These are phyloP conservation scores for Ceratobasidium sp. DNA, from an alignment of 1,284 basidiomycete species.

Conservation along the genomic window DNA sequence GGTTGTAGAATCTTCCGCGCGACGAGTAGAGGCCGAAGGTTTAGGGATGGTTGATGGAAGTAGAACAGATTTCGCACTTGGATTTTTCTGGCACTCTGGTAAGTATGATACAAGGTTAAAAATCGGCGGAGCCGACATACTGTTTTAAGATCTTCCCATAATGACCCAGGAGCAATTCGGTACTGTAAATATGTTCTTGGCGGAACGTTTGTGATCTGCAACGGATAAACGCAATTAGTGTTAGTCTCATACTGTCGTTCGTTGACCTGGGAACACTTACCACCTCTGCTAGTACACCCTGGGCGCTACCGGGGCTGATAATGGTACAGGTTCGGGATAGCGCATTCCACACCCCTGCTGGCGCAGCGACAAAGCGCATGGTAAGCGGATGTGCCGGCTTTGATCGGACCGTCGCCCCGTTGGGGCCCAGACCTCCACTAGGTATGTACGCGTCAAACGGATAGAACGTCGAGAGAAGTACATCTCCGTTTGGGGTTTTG, in stretches of 20 bases:
- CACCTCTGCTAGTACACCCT: conserved; percentile 20
- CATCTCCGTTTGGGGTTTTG: conserved; percentile 23
- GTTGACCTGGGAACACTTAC: background rate
- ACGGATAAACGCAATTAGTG: background rate
- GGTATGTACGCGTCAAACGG: conserved; percentile 40
- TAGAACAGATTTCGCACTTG: conserved; percentile 21
- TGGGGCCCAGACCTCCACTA: background rate
- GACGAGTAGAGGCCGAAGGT: conserved; percentile 3
- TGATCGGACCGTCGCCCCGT: conserved; percentile 8
- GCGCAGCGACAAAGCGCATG: conserved; percentile 19
- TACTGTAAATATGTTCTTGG: conserved; percentile 30
- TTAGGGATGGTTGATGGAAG: conserved; percentile 14
- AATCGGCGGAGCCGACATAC: background rate
- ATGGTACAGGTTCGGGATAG: conserved; percentile 35
- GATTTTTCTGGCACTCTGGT: conserved; percentile 15
- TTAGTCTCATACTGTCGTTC: background rate
- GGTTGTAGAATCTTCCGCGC: background rate
- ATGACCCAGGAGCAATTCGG: conserved; percentile 22
- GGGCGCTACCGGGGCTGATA: conserved; percentile 2
- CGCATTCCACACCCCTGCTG: conserved; percentile 21
- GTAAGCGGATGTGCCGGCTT: conserved; percentile 38
- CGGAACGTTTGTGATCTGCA: conserved; percentile 26
- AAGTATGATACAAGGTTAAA: background rate
- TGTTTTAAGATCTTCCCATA: conserved; percentile 34
- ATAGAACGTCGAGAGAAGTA: conserved; percentile 33